Evolutionary conservation across 179 eudicot species (phyloP), one percentile per base, ranked within the genome.

Genomic region (Beta lomatogona): DNA sequence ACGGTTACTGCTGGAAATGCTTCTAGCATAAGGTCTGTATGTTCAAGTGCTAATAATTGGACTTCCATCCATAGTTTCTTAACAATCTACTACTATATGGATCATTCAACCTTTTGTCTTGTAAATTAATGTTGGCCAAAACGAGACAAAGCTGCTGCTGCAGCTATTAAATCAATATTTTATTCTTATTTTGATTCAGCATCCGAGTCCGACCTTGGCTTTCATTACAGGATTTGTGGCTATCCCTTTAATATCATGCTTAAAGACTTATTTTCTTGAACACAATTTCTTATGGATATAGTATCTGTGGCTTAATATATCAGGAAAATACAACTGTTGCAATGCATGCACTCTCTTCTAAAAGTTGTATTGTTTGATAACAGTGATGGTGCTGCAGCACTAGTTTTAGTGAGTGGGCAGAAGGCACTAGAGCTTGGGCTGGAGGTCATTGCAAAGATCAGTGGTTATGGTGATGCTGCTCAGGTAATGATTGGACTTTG

Each of bases 1-100:
- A 79, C 87, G 61, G 91, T 88, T 67, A 88, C 91, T 74, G 89
- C 91, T 79, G 91, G 91, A 79, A 88, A 88, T 81, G 91, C 91
- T 71, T 88, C 91, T 46, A 87, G 85, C 83, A 88, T 88, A 57
- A 88, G 90, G 90, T 88, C 71, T 69, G 78, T 55, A 48, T 45
- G 15, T 36, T 36, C 41, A 36, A 36, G 3, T 36, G 41, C 52
- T 48, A 5, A 4, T 15, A 10, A 18, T 48, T 77, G 25, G 7
- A 15, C 25, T 54, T 28, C 36, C 58, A 4, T 4, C 14, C 8
- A 67, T 9, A 22, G 68, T 64, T 22, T 64, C 41, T 19, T 3
- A 22, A 64, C 61, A 25, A 64, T 2, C 22, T 64, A 8, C 9
- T 22, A 21, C 15, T 64, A 25, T 10, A 25, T 64, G 36, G 14